Evolutionary conservation across 2,329 filamentous ascomycete genomes (phyloP).

Genomic region (Gliomastix tumulicola): DNA sequence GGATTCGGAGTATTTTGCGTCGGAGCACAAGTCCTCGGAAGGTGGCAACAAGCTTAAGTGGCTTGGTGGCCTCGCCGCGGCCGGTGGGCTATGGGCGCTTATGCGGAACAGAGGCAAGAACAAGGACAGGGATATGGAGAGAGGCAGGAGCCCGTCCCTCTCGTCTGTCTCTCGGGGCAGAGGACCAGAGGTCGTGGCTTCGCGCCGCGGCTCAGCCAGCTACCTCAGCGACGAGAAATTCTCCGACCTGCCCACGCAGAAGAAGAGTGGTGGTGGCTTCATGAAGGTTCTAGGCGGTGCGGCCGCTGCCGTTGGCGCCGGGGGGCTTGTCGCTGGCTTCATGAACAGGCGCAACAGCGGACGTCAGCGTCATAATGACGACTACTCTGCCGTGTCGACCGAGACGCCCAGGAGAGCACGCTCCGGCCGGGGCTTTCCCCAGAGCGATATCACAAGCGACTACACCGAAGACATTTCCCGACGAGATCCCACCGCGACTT

Average conservation of each 20-base stretch:
- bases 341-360: slow-evolving; percentile 46
- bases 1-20: slow-evolving; percentile 32
- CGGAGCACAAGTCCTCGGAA: slow-evolving; percentile 14
- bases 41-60: slow-evolving; percentile 26
- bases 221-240: slow-evolving; percentile 59
- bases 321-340: slow-evolving; percentile 52
- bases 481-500: slow-evolving; percentile 19
- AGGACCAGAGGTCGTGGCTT: slow-evolving; percentile 43
- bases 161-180: slow-evolving; percentile 24
- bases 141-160: slow-evolving; percentile 30
- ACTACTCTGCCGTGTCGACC: slow-evolving; percentile 55
- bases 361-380: slow-evolving; percentile 46
- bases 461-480: slow-evolving; percentile 26
- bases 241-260: slow-evolving; percentile 35
- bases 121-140: slow-evolving; percentile 28
- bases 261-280: slow-evolving; percentile 43
- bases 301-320: slow-evolving; percentile 56
- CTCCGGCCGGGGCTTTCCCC: slow-evolving; percentile 26
- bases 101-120: slow-evolving; percentile 32
- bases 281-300: slow-evolving; percentile 53
- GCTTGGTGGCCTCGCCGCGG: slow-evolving; percentile 47
- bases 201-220: slow-evolving; percentile 49
- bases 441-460: slow-evolving; percentile 48
- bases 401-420: slow-evolving; percentile 49
- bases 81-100: slow-evolving; percentile 40